A percentile compares a stretch with the other conserved stretches of the same genome.
Conservation (phyloP, 2,329 filamentous ascomycete species). For the Fusarium beomiforme region DNA sequence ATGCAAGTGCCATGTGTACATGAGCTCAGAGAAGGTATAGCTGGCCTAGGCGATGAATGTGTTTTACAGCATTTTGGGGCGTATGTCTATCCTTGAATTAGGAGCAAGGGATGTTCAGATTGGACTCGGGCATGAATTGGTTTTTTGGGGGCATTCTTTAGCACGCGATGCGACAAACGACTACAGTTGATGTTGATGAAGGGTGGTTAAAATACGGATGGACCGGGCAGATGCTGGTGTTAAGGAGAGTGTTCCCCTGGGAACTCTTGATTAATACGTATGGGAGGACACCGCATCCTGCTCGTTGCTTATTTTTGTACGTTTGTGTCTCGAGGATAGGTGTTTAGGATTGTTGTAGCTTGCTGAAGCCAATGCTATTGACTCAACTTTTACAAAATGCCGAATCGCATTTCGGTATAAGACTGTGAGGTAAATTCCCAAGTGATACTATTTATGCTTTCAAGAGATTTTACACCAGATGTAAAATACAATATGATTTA, state of each 20-base stretch:
- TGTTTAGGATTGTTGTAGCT: slow-evolving; percentile 44
- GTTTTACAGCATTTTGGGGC: slow-evolving; percentile 45
- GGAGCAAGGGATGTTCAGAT: slow-evolving; percentile 41
- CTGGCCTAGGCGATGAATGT: slow-evolving; percentile 41
- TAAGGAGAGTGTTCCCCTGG: slow-evolving; percentile 3
- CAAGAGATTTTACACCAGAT: neutral
- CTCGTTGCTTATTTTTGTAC: slow-evolving; percentile 35
- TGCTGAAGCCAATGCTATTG: slow-evolving; percentile 22
- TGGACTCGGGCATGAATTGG: slow-evolving; percentile 41
- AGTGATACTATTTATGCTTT: neutral
- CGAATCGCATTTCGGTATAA: slow-evolving; percentile 27
- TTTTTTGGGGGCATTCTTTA: slow-evolving; percentile 41
- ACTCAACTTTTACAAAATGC: slow-evolving; percentile 24
- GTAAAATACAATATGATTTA: slow-evolving; percentile 4
- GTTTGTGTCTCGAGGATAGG: slow-evolving; percentile 40
- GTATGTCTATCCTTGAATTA: slow-evolving; percentile 40
- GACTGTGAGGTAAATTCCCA: neutral
- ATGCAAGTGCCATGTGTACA: slow-evolving; percentile 42
- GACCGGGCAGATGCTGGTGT: slow-evolving; percentile 26
- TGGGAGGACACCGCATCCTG: slow-evolving; percentile 27
- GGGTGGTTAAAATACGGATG: slow-evolving; percentile 37
- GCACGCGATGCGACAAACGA: slow-evolving; percentile 42
- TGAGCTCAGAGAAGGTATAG: slow-evolving; percentile 42
- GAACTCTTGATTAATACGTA: slow-evolving; percentile 38
- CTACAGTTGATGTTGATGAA: slow-evolving; percentile 39